Evolutionary conservation across 1,139 yeast genomes (phyloP).

Genomic region (Torulaspora pretoriensis): DNA sequence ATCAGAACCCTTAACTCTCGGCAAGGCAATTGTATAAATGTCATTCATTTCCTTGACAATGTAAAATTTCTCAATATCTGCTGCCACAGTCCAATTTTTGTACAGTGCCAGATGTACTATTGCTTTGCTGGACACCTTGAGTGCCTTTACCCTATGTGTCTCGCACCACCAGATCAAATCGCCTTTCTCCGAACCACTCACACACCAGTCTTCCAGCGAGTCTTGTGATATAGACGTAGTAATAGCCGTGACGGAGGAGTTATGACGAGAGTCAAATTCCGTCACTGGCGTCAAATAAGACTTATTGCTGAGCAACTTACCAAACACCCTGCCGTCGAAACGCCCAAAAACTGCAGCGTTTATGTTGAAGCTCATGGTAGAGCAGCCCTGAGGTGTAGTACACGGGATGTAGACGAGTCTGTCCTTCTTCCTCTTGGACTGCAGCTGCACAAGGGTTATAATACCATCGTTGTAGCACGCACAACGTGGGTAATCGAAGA

Average conservation of each 20-base stretch:
- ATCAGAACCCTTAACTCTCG: constrained; percentile 9
- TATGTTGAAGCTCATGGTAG: constrained; percentile 37
- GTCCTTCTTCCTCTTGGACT: constrained; percentile 29
- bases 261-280: constrained; percentile 36
- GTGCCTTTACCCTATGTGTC: constrained; percentile 27
- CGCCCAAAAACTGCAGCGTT: constrained; percentile 43
- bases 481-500: constrained; percentile 37
- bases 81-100: constrained; percentile 29
- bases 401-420: constrained; percentile 38
- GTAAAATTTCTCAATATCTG: constrained; percentile 27
- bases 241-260: constrained; percentile 39
- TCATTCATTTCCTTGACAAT: constrained; percentile 23
- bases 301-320: constrained; percentile 39
- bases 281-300: constrained; percentile 39
- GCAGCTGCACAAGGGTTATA: constrained; percentile 36
- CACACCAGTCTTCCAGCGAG: constrained; percentile 35
- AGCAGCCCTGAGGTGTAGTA: constrained; percentile 39
- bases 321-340: constrained; percentile 43
- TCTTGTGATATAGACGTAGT: constrained; percentile 25
- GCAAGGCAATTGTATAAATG: constrained; percentile 22
- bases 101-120: constrained; percentile 29
- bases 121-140: constrained; percentile 25
- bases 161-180: constrained; percentile 39
- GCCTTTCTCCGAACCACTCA: constrained; percentile 44
- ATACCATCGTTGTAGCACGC: constrained; percentile 39